Evolutionary conservation across 1,284 basidiomycete genomes (phyloP), one percentile per base, ranked within the genome.

Genomic region (Leccinum subrobustum): DNA sequence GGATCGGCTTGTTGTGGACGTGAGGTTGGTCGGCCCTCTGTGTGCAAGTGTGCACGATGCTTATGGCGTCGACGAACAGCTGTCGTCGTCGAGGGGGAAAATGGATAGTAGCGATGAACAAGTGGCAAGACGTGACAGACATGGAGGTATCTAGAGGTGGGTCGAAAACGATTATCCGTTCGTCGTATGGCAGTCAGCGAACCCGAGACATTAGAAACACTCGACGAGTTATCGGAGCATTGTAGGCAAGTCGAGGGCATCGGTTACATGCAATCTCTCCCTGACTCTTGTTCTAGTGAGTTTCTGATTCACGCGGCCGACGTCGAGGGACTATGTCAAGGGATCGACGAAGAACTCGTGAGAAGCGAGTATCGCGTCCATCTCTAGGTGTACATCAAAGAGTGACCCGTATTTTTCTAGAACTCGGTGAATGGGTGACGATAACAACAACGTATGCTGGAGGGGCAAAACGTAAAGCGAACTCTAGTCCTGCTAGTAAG

Each of bases 21-120:
- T 99, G 54, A 97, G 93, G 95, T 93, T 62, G 56, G 77, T 62
- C 44, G 61, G 42, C 66, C 14, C 44, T 33, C 33, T 27, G 25
- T 11, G 23, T 65, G 20, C 14, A 14, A 5, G 29, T 4, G 5
- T 16, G 44, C 18, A 16, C 18, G 48, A 39, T 35, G 51, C 48
- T 63, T 52, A 63, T 50, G 27, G 20, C 18, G 14, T n/a, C 20
- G 60, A 57, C 42, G 57, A 27, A n/a, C 56, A 96, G 96, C 73
- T 99, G 97, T 77, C 87, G 96, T 20, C 84, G 86, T 67, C 79
- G 86, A 69, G 89, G 80, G 12, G 78, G 86, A 39, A 87, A 81
- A 65, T 99, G 97, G 97, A 81, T 95, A 39, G 92, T 99, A 6
- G 96, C 97, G 1, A 98, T 97, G 95, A 98, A 99, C 77, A 93